Base-by-base conservation (phyloP, 306 rosid species). In the Lathyrus oleraceus region DNA sequence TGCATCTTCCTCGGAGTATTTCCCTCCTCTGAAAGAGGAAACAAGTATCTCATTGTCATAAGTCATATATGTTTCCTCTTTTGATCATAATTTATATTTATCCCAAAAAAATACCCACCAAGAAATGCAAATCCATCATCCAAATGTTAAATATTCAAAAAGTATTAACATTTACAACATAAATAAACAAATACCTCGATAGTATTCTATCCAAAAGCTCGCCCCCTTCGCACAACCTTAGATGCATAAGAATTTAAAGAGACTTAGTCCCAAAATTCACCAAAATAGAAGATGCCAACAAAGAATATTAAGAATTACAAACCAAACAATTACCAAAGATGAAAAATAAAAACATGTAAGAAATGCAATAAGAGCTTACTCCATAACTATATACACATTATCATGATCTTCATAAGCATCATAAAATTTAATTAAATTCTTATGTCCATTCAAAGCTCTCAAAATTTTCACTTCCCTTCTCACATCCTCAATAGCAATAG, bases 201-300 rank as follows among this genome's bases (percentile, higher is more conserved):
- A 92, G 86, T 80, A 92, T 92, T 82, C 93, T 88, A 69, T 89
- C 96, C 78, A 92, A 88, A 70, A 92, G 98, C 83, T 92, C 98
- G 54, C 98, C 98, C 68, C 98, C 98, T 82, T 89, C 87, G 3
- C 98, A 92, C 62, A 92, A 87, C 79, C 98, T 92, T 79, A 76
- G 21, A 65, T 30, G 57, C 27, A 79, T 3, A 19, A 81, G 21
- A 71, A 48, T 47, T 40, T 6, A 27, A 20, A 38, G 47, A 39
- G 43, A 39, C 20, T 30, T 57, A 19, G 16, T 53, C 3, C 62
- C 13, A 69, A 43, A 53, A 45, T 10, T 69, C 51, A 45, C 10
- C 14, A 58, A 35, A 66, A 70, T 56, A 8, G 61, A 69, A 35
- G 21, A 39, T 16, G 54, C 20, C 63, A 57, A 65, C 49, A 56